Conservation (phyloP, 148 eudicot species). For the Chenopodium album region DNA sequence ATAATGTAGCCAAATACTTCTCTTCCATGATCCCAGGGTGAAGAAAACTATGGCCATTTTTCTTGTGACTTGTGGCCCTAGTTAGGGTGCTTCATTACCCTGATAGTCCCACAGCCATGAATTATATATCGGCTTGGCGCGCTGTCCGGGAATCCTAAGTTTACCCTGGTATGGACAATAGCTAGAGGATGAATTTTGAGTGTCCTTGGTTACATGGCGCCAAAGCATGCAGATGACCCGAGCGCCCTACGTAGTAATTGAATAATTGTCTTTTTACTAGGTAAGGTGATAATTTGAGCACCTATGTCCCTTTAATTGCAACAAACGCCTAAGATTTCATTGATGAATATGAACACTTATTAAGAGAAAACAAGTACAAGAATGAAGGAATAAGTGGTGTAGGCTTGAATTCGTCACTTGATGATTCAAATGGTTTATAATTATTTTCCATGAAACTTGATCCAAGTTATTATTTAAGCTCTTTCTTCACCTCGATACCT, state of each 20-base stretch:
- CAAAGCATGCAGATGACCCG: background rate
- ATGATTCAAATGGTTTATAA: too few relatives aligned
- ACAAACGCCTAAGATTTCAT: too few relatives aligned
- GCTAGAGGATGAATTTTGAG: background rate
- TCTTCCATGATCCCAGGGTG: conserved; percentile 9
- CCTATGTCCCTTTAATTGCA: too few relatives aligned
- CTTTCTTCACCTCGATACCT: too few relatives aligned
- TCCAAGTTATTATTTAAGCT: too few relatives aligned
- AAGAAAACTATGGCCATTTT: conserved; percentile 8
- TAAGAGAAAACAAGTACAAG: too few relatives aligned
- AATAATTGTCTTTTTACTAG: too few relatives aligned
- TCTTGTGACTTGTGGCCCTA: conserved; percentile 19
- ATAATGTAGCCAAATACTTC: background rate
- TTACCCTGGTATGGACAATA: background rate
- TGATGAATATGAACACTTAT: too few relatives aligned
- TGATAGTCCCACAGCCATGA: background rate
- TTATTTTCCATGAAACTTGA: too few relatives aligned
- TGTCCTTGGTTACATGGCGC: background rate
- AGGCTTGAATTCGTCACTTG: too few relatives aligned
- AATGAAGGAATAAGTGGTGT: too few relatives aligned
- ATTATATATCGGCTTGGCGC: background rate
- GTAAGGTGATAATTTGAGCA: too few relatives aligned
- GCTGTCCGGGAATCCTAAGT: background rate
- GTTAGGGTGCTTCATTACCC: conserved; percentile 6
- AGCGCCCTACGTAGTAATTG: background rate